Evolutionary conservation across 1,284 basidiomycete species (phyloP).

Genomic region (Stygiomarasmius scandens): DNA sequence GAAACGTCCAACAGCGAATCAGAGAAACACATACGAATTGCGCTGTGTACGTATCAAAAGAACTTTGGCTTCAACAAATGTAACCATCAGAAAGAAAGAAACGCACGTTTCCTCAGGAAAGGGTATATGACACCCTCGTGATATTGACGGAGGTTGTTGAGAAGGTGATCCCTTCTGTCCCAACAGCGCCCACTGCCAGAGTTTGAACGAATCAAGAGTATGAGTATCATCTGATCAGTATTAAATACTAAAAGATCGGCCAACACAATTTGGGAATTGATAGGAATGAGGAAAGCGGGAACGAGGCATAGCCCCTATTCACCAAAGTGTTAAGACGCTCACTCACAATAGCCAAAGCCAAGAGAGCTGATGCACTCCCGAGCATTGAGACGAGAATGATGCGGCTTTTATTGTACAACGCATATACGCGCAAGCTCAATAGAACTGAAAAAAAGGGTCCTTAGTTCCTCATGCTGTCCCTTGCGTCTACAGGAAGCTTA

Average conservation of each 20-base stretch:
- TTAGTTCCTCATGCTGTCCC: too few relatives aligned
- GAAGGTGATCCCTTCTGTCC: constrained; percentile 5
- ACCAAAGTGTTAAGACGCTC: too few relatives aligned
- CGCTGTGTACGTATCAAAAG: background rate
- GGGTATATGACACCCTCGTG: constrained; percentile 17
- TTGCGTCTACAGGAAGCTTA: too few relatives aligned
- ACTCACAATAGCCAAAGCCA: constrained; percentile 5
- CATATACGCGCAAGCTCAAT: constrained; percentile 20
- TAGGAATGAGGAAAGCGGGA: too few relatives aligned
- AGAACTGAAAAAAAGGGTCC: constrained; percentile 13
- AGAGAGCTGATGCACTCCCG: constrained; percentile 1
- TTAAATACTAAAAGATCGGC: too few relatives aligned
- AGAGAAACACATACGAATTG: constrained; percentile 5
- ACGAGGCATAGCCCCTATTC: too few relatives aligned
- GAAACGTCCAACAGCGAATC: background rate
- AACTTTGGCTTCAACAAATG: background rate
- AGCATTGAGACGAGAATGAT: constrained; percentile 14
- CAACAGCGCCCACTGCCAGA: constrained; percentile 6
- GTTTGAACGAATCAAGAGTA: too few relatives aligned
- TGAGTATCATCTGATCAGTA: too few relatives aligned
- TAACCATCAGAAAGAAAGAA: background rate
- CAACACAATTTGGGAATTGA: too few relatives aligned
- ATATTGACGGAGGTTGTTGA: background rate
- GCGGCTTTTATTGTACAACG: constrained; percentile 16
- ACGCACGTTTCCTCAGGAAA: constrained; percentile 13